phyloP scores from a whole-genome alignment of 225 moss, liverwort and hornwort species.

The Thuidium tamariscinum region DNA sequence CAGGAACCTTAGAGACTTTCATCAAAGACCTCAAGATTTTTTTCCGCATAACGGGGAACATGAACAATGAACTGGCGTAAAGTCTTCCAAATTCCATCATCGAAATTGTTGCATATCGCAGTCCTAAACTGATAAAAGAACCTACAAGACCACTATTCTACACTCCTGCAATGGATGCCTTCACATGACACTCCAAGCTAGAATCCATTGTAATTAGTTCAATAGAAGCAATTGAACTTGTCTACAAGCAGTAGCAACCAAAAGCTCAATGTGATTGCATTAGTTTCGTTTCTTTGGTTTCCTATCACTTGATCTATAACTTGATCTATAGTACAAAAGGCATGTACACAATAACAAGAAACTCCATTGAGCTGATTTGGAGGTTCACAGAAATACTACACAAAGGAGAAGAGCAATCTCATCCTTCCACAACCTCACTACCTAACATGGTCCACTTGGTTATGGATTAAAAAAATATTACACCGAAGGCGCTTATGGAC shows the following conservation, averaged over 20 bases:
- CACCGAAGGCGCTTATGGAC: not conserved
- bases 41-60: not conserved
- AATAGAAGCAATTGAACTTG: constrained; percentile 9
- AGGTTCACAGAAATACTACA: not conserved
- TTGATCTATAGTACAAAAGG: constrained; percentile 13
- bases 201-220: constrained; percentile 4
- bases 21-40: not conserved
- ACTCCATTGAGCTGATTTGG: not conserved
- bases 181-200: constrained; percentile 5
- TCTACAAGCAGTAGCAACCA: not conserved
- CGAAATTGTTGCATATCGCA: not conserved
- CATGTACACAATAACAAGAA: not conserved
- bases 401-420: not conserved
- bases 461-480: not conserved
- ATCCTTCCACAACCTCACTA: not conserved
- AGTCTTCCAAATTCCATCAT: not conserved
- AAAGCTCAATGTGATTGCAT: not conserved
- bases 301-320: too few relatives aligned
- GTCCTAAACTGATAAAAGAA: not conserved
- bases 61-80: not conserved
- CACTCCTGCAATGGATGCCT: not conserved
- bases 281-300: not conserved
- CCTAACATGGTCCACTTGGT: not conserved
- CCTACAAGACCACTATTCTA: not conserved
- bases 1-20: not conserved